Base-by-base conservation (phyloP, 352 stramenopile genomes). In the Pythium aristosporum region DNA sequence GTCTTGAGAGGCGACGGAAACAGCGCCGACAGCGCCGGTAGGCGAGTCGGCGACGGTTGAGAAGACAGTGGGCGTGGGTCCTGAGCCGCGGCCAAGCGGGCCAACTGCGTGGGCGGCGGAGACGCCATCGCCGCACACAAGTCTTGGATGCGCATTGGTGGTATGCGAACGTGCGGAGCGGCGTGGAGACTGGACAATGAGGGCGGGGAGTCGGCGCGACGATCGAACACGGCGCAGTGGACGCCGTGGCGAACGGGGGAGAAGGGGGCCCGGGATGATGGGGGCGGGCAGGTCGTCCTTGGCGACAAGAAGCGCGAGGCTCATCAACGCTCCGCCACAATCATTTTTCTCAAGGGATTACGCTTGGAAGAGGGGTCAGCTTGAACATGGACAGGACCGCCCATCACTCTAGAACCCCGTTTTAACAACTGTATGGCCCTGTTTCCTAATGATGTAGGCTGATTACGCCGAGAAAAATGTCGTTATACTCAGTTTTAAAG, bases 101-200 rank as follows among this genome's bases (percentile, higher is more conserved):
- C n/a, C n/a, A n/a, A 16, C 15, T 43, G 30, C 15, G 16, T 9
- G 18, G 28, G 8, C 10, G 8, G 30, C 5, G 30, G 0, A 15
- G 49, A 56, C 18, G 28, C 13, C 28, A 30, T 15, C 15, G 30
- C 2, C 6, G 52, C 37, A 21, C 52, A 58, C 25, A 61, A 30
- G 54, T 61, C 54, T 20, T 61, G 18, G 42, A 61, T 61, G 9
- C 42, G 23, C 54, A 61, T 61, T 39, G 10, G 2, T 25, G 13
- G 8, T 51, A 10, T 32, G 10, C 2, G 36, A 28, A 30, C 43
- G n/a, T 23, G 43, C 18, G 7, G 16, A 21, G 42, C 5, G 8
- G 8, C 11, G 34, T 39, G 34, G 34, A 39, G 34, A 39, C 34
- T 39, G 34, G 8, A 39, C 34, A 39, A 39, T 39, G 34, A 39